These are phyloP conservation scores for Cladobotryum protrusum DNA, from an alignment of 2,329 filamentous ascomycete genomes.

Conservation along the genomic window DNA sequence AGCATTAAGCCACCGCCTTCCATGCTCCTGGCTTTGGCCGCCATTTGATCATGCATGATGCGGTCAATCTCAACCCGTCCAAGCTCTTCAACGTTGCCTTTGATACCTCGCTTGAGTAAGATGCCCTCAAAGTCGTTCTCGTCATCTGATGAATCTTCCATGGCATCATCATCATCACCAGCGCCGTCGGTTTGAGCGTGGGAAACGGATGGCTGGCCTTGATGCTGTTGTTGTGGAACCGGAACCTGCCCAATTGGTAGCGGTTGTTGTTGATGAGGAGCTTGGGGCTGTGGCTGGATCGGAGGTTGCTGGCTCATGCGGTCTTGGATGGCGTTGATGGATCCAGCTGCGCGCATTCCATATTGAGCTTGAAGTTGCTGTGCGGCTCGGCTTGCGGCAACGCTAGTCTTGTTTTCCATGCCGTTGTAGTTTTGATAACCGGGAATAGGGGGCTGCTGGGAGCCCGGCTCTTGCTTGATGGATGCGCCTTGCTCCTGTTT, in stretches of 20 bases:
- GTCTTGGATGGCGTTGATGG: conserved; percentile 57
- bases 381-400: conserved; percentile 50
- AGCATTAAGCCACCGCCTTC: conserved; percentile 73
- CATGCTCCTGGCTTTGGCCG: conserved; percentile 59
- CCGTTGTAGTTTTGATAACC: conserved; percentile 28
- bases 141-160: conserved; percentile 29
- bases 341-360: conserved; percentile 57
- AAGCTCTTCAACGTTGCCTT: conserved; percentile 49
- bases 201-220: conserved; percentile 25
- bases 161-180: conserved; percentile 35
- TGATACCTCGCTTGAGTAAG: conserved; percentile 49
- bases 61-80: conserved; percentile 60
- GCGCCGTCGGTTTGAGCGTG: conserved; percentile 69
- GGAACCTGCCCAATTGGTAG: conserved; percentile 14
- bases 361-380: conserved; percentile 54
- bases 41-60: conserved; percentile 62
- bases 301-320: conserved; percentile 27
- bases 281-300: conserved; percentile 21
- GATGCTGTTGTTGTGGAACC: conserved; percentile 19
- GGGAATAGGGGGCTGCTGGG: conserved; percentile 25
- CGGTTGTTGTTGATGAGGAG: conserved; percentile 14
- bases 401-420: conserved; percentile 29
- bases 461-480: conserved; percentile 39
- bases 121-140: conserved; percentile 52
- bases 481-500: conserved; percentile 43